Evolutionary conservation across 129 eudicot genomes (phyloP).

Genomic region (Saposhnikovia divaricata): DNA sequence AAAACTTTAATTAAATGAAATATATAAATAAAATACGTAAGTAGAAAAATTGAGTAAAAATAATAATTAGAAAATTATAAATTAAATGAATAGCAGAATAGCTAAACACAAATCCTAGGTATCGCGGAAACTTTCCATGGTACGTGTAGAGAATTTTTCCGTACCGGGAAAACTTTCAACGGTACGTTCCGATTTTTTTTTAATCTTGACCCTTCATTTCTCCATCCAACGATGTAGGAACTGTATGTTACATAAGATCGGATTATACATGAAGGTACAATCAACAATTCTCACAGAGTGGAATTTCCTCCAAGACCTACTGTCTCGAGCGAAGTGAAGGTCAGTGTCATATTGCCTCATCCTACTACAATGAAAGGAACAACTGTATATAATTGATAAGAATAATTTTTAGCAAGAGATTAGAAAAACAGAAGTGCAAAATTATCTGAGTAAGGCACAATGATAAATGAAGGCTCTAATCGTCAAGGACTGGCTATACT

Average conservation of each 20-base stretch:
- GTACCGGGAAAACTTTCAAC: too few relatives aligned
- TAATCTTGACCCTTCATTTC: too few relatives aligned
- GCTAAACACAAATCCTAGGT: too few relatives aligned
- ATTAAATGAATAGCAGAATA: too few relatives aligned
- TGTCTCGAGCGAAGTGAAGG: constrained; percentile 89
- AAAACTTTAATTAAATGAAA: too few relatives aligned
- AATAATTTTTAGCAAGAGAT: neutral
- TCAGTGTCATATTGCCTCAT: constrained; percentile 8
- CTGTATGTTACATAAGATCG: constrained; percentile 96
- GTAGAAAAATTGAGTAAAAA: too few relatives aligned
- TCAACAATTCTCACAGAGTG: constrained; percentile 85
- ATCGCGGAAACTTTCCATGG: too few relatives aligned
- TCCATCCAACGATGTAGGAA: too few relatives aligned
- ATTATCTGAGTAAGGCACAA: neutral
- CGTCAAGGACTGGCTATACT: neutral
- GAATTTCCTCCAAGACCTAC: constrained; percentile 94
- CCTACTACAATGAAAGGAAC: neutral
- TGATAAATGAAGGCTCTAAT: neutral
- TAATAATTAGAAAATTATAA: too few relatives aligned
- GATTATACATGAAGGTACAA: constrained; percentile 90
- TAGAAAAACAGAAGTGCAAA: neutral
- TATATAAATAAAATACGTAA: too few relatives aligned
- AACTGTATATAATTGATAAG: neutral
- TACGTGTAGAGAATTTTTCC: too few relatives aligned
- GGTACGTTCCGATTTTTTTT: too few relatives aligned